Evolutionary conservation across 2,329 filamentous ascomycete species (phyloP).

Genomic region (Venturia aucupariae): DNA sequence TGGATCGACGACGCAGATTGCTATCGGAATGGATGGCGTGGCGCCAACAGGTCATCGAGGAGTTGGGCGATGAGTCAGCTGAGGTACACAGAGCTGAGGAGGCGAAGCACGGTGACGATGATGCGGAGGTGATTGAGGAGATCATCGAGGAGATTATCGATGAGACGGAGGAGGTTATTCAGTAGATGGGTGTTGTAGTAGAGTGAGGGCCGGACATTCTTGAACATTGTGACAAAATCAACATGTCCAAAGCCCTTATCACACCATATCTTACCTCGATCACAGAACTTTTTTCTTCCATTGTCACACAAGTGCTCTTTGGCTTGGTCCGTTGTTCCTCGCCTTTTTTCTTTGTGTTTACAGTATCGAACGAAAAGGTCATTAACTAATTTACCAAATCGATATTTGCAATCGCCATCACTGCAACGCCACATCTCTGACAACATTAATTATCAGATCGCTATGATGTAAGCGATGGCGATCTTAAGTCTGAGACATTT

Average conservation of each 20-base stretch:
- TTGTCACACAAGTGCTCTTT: too few species aligned
- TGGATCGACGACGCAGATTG: constrained; percentile 73
- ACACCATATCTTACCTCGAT: neutral
- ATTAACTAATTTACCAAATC: too few species aligned
- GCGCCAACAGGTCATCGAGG: constrained; percentile 58
- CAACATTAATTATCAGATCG: too few species aligned
- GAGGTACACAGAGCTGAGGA: constrained; percentile 45
- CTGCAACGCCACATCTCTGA: too few species aligned
- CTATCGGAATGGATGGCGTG: constrained; percentile 86
- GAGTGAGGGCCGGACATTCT: too few species aligned
- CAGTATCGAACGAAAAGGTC: too few species aligned
- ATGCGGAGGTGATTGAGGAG: constrained; percentile 52
- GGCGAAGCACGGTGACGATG: constrained; percentile 39
- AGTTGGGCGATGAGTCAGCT: constrained; percentile 41
- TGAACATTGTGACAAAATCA: neutral
- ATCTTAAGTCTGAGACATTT: too few species aligned
- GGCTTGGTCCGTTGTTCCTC: too few species aligned
- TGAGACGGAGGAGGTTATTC: constrained; percentile 73
- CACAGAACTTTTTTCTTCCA: too few species aligned
- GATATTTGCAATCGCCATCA: too few species aligned
- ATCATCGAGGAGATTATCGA: constrained; percentile 86
- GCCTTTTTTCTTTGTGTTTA: too few species aligned
- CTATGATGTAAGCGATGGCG: too few species aligned
- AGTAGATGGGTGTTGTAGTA: neutral
- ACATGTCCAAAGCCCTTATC: neutral